Evolutionary conservation across 2,329 filamentous ascomycete genomes (phyloP).

Genomic region (Rhinocladiella similis): DNA sequence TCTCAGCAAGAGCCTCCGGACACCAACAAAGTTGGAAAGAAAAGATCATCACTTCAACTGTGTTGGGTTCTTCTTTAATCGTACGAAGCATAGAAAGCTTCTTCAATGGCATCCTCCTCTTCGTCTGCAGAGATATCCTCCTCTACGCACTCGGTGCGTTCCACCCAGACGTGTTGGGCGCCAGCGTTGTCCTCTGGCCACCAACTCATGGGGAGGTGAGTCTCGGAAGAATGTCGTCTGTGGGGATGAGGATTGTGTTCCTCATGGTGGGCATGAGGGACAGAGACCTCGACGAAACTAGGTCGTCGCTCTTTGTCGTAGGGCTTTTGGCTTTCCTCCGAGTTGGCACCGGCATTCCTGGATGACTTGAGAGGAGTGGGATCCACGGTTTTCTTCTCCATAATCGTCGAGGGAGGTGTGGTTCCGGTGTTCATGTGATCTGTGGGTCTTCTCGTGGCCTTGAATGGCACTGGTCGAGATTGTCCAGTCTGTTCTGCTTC

Average conservation of each 20-base stretch:
- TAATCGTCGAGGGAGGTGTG: slow-evolving; percentile 13
- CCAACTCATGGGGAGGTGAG: slow-evolving; percentile 19
- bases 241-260: slow-evolving; percentile 11
- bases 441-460: slow-evolving; percentile 9
- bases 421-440: slow-evolving; percentile 22
- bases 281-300: slow-evolving; percentile 18
- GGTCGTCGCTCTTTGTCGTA: slow-evolving; percentile 14
- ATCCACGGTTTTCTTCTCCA: background rate
- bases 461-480: background rate
- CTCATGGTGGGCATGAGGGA: slow-evolving; percentile 1
- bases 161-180: slow-evolving; percentile 20
- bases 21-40: background rate
- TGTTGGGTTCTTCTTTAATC: background rate
- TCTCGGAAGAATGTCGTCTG: slow-evolving; percentile 12
- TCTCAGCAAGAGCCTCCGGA: no score
- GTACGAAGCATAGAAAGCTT: slow-evolving; percentile 21
- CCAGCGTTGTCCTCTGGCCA: slow-evolving; percentile 19
- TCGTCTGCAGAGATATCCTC: background rate
- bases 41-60: background rate
- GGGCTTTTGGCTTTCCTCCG: background rate
- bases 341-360: background rate
- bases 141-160: slow-evolving; percentile 1
- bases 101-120: slow-evolving; percentile 21
- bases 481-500: slow-evolving; percentile 5
- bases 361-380: slow-evolving; percentile 3